Base-by-base conservation (phyloP, 306 rosid genomes). In the Pterocarpus santalinus region DNA sequence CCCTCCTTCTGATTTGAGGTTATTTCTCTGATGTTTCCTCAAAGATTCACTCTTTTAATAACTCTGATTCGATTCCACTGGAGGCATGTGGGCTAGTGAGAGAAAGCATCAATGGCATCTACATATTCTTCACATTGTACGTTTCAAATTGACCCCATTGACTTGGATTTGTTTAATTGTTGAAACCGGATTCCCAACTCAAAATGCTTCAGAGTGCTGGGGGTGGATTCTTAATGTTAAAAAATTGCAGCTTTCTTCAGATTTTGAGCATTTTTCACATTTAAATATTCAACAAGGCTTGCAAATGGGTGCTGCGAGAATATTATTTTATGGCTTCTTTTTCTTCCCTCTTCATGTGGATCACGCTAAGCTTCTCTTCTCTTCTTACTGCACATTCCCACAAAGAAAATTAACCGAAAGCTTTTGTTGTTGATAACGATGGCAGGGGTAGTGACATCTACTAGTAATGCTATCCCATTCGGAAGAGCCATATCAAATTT, bases 1-100 rank as follows among this genome's bases (percentile, higher is more conserved):
- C 72, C 69, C 78, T 73, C 47, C 57, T 65, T 47, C 30, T 65
- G 56, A 72, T 65, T 36, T 28, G 41, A 80, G 81, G 78, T 78
- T 80, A 64, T 80, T 77, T 81, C 90, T 63, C 8, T 57, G 78
- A 10, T 38, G 83, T 81, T 81, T 87, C 87, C 84, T 78, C 38
- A 34, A 81, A 64, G 71, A 64, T 87, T 77, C 73, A 78, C 22
- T 55, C 62, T 87, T 68, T 73, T 41, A 46, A 55, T 64, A n/a
- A 4, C 58, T 35, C n/a, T 52, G 77, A 81, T 81, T 87, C 77
- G 82, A 65, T 81, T 78, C 84, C 69, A 77, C 14, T 55, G 74
- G 57, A 61, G 77, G 69, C 83, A 83, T 51, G 77, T 72, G 72
- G 56, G 61, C 46, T 63, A 55, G 9, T 17, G 63, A 36, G 81